Base-by-base conservation (phyloP, 1,284 basidiomycete genomes). In the Malassezia psittaci region DNA sequence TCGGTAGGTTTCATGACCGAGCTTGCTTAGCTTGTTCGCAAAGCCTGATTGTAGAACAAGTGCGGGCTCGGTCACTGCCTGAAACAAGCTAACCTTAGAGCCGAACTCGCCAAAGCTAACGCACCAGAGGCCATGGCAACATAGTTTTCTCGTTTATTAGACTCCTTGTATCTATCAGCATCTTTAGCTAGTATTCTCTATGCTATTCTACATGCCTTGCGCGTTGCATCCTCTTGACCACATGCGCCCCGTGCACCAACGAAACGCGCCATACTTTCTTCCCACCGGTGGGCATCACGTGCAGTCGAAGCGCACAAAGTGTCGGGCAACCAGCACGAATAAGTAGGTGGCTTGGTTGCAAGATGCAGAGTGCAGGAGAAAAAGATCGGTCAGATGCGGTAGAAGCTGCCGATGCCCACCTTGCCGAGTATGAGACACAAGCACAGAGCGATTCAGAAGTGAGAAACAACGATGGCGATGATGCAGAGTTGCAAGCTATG, bases 401-500 rank as follows among this genome's bases (percentile, higher is more conserved):
- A 7, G 45, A 33, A 15, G 43, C 43, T 3, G 43, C 43, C 18
- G 52, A 54, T 35, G 18, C 46, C 10, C 44, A 55, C 11, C 24
- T 55, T 38, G 40, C 53, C 10, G 47, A 56, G 12, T 45, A 51
- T 11, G 47, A 45, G 40, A 18, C 42, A 10, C 48, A 40, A 2
- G 24, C 35, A 18, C 24, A 33, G 5, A 33, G n/a, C n/a, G 36
- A 42, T 1, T 52, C 41, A 7, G 60, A 54, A 41, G 50, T 40
- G 13, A 52, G 51, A 5, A 53, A 60, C 12, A 38, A 41, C 52
- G 67, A 60, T 15, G 59, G 63, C n/a, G 69, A 66, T 24, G 69
- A 72, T 45, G 66, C 64, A n/a, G 79, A 80, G 58, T 74, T 81
- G 42, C 76, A 77, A 58, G 76, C 77, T 65, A 94, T 94, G 90